Percentiles rank a stretch among this genome's conserved stretches.
Conservation (phyloP, 495 filamentous ascomycete genomes). For the Talaromyces stipitatus region DNA sequence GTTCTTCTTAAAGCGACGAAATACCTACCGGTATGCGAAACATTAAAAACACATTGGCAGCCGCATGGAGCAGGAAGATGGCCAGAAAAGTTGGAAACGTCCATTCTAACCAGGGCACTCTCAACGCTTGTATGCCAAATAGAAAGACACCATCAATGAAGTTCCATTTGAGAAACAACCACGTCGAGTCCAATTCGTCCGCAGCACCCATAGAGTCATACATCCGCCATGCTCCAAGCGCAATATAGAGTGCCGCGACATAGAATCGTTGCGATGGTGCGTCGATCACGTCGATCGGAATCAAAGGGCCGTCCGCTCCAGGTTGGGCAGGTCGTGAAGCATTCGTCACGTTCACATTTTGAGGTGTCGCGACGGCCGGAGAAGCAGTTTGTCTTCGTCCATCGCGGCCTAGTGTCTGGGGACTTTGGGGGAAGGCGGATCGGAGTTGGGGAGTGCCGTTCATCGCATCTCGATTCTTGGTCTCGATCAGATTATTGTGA, state of each 20-base stretch:
- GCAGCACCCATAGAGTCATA: constrained; percentile 77
- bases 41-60: constrained; percentile 79
- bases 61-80: constrained; percentile 58
- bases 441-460: constrained; percentile 65
- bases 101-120: constrained; percentile 95
- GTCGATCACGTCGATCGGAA: constrained; percentile 70
- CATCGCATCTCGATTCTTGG: constrained; percentile 51
- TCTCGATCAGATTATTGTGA: neutral
- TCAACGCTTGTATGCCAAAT: constrained; percentile 72
- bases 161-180: constrained; percentile 90
- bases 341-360: constrained; percentile 2
- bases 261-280: constrained; percentile 84
- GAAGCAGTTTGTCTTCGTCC: neutral
- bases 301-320: constrained; percentile 45
- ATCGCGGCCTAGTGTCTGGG: constrained; percentile 33
- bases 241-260: constrained; percentile 65
- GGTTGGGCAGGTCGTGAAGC: neutral
- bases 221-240: constrained; percentile 67
- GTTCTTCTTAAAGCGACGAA: neutral
- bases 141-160: constrained; percentile 74
- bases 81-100: constrained; percentile 59
- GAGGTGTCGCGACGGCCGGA: neutral
- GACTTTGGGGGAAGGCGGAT: constrained; percentile 64
- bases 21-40: constrained; percentile 71
- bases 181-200: constrained; percentile 71